Evolutionary conservation across 2,329 filamentous ascomycete species (phyloP), one percentile per base, ranked within the genome.

Genomic region (Colletotrichum truncatum): DNA sequence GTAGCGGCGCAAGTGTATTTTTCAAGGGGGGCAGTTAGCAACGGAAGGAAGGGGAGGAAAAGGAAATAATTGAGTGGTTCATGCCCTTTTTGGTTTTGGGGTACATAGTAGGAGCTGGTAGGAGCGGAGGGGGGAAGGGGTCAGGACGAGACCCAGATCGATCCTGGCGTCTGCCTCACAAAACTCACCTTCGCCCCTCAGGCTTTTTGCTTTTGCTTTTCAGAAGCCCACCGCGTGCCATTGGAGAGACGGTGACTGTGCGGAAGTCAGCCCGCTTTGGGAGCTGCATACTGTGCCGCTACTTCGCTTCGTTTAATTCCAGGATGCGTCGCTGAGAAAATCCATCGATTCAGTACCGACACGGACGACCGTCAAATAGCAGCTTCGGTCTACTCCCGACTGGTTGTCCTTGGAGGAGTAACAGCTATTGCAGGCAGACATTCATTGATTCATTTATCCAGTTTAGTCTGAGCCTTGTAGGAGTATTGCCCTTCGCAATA

Each of bases 211-310:
- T 54, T 54, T 57, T 30, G 28, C 41, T 48, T 32, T 48, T 39
- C 41, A 28, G 54, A n/a, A 48, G 39, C 23, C 30, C 54, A 57
- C 54, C 30, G 41, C 54, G 39, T 28, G 54, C 30, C 11, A 18
- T 34, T 43, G 18, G 26, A 45, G 53, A 34, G 39, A 39, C 45
- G 53, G 53, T 56, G 53, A 56, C 53, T 30, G 53, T 57, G 54
- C 54, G 41, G 38, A 28, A 36, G 41, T 3, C 21, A 36, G 9
- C 11, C 34, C 8, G 14, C 8, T 26, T 16, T 26, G 10, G 14
- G 4, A 6, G 32, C 18, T 28, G 26, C 9, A n/a, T 38, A 57
- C 54, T 57, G 54, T 57, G 43, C 32, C 14, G 41, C 54, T 45
- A 45, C 39, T n/a, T 34, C 38, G 12, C 18, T 32, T 32, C 16